These are phyloP conservation scores for Odontarrhena argentea DNA, from an alignment of 345 rosid genomes.

Conservation along the genomic window DNA sequence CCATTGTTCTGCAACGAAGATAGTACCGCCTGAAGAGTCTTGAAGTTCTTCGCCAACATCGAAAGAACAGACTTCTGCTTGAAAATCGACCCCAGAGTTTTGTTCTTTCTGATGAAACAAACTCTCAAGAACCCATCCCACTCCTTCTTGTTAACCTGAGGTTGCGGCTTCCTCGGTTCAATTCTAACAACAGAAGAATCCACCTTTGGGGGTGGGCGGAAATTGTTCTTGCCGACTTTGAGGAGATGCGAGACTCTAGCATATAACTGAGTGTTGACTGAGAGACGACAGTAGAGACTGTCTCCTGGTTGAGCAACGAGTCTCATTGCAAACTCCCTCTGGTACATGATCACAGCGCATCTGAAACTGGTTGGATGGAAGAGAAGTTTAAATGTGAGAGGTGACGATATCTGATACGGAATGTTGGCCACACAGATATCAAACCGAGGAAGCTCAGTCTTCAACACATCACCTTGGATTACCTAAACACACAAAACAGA, in stretches of 20 bases:
- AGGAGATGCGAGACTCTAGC: slow-evolving; percentile 89
- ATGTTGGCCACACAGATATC: slow-evolving; percentile 94
- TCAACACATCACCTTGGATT: slow-evolving; percentile 87
- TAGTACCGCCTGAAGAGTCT: slow-evolving; percentile 69
- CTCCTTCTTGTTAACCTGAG: slow-evolving; percentile 66
- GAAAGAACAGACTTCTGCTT: slow-evolving; percentile 66
- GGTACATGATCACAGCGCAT: slow-evolving; percentile 92
- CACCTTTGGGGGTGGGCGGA: slow-evolving; percentile 93
- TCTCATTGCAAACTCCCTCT: slow-evolving; percentile 93
- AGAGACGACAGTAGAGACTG: slow-evolving; percentile 77
- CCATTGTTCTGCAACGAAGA: slow-evolving; percentile 39
- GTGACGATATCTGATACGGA: slow-evolving; percentile 92
- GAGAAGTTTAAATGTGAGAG: slow-evolving; percentile 81
- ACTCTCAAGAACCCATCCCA: slow-evolving; percentile 89
- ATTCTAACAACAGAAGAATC: slow-evolving; percentile 94
- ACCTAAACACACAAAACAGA: slow-evolving; percentile 47
- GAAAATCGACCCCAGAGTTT: slow-evolving; percentile 80
- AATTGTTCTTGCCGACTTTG: slow-evolving; percentile 92
- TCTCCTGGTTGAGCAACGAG: slow-evolving; percentile 91
- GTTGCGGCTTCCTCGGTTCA: slow-evolving; percentile 77
- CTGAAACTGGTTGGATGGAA: slow-evolving; percentile 79
- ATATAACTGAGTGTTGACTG: slow-evolving; percentile 80
- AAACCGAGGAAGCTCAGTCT: slow-evolving; percentile 82
- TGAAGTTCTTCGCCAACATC: slow-evolving; percentile 77
- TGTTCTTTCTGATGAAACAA: slow-evolving; percentile 92